Percentiles rank a stretch among this genome's conserved stretches.
Conservation (phyloP, 2,329 filamentous ascomycete species). For the Hirsutella minnesotensis region DNA sequence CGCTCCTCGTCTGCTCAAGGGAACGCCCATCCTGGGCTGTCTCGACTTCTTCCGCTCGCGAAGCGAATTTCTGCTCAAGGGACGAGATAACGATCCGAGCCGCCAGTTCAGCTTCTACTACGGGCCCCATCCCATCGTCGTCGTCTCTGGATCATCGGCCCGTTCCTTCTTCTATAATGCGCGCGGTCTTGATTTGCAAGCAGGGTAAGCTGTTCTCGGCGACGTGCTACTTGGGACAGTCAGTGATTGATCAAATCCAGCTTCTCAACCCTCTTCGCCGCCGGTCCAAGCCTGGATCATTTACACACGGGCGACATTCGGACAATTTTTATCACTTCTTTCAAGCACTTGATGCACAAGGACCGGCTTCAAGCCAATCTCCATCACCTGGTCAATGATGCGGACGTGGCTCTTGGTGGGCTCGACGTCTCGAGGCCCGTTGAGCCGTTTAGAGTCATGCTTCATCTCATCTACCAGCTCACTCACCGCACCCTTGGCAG, state of each 20-base stretch:
- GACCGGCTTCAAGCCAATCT: constrained; percentile 26
- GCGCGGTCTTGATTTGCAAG: constrained; percentile 27
- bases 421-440: constrained; percentile 9
- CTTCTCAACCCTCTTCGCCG: constrained; percentile 18
- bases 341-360: constrained; percentile 23
- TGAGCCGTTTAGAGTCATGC: constrained; percentile 42
- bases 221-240: no score
- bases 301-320: constrained; percentile 11
- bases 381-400: constrained; percentile 29
- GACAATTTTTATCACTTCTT: constrained; percentile 13
- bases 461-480: constrained; percentile 40
- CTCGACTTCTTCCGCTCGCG: constrained; percentile 33
- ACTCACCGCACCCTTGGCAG: constrained; percentile 44
- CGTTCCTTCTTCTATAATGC: constrained; percentile 33
- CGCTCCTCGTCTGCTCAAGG: constrained; percentile 12
- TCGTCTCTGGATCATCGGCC: constrained; percentile 27
- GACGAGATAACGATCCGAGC: constrained; percentile 15
- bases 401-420: constrained; percentile 6
- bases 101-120: constrained; percentile 38
- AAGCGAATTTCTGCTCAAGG: constrained; percentile 29
- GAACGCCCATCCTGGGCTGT: constrained; percentile 30
- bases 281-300: constrained; percentile 12
- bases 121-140: constrained; percentile 31
- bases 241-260: no score
- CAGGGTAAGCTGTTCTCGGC: constrained; percentile 22